These are phyloP conservation scores for Acer saccharum DNA, from an alignment of 345 rosid species.

Conservation along the genomic window DNA sequence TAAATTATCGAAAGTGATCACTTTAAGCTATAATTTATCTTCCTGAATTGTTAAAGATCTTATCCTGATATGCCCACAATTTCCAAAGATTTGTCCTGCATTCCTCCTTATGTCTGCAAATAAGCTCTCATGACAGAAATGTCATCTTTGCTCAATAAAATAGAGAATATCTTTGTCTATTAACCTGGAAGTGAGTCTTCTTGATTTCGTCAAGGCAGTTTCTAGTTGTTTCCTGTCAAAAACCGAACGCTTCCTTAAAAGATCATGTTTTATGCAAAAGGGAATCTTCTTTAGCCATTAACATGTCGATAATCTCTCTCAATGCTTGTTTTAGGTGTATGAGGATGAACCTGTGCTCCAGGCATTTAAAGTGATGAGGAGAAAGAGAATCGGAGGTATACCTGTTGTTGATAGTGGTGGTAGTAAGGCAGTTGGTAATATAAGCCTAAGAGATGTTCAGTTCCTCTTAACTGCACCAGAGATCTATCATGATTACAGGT, in stretches of 20 bases:
- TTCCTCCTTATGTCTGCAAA: background rate
- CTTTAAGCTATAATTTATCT: background rate
- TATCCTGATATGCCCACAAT: background rate
- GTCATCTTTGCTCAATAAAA: background rate
- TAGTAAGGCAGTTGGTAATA: conserved; percentile 77
- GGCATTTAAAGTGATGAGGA: conserved; percentile 93
- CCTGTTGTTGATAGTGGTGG: conserved; percentile 69
- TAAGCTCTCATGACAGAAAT: background rate
- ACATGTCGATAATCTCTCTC: background rate
- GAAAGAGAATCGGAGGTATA: conserved; percentile 72
- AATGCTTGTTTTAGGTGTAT: conserved; percentile 51
- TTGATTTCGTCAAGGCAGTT: background rate
- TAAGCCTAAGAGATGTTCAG: conserved; percentile 89
- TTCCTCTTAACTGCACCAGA: conserved; percentile 91
- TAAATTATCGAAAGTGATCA: background rate
- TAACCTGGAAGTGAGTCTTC: background rate
- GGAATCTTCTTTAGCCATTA: background rate
- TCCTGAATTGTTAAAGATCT: background rate
- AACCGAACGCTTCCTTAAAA: background rate
- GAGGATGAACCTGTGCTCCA: conserved; percentile 97
- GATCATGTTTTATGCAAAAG: background rate
- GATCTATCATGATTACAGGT: conserved; percentile 91
- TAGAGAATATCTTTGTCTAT: background rate
- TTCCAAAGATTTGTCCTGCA: background rate
- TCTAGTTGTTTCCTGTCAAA: background rate